Conservation (phyloP, 2,329 filamentous ascomycete species). For the Chrysoporthe cubensis region DNA sequence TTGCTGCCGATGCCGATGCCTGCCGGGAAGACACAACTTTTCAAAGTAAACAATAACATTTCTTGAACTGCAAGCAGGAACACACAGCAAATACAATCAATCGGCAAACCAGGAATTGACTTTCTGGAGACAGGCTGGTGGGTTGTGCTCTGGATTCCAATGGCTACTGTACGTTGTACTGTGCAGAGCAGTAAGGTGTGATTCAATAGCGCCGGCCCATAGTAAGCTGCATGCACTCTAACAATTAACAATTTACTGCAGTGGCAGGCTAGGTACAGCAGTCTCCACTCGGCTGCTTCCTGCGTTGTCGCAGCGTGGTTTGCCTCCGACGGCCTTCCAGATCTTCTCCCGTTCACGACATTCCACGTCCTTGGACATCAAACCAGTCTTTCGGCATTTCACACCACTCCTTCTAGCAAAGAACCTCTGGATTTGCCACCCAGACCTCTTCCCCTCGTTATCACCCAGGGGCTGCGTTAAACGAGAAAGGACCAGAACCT, state of each 20-base stretch:
- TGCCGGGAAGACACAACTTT: not conserved
- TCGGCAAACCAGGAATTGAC: not conserved
- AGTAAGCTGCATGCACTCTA: conserved; percentile 6
- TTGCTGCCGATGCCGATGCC: not conserved
- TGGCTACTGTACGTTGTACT: not conserved
- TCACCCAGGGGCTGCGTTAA: not conserved
- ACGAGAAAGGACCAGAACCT: not conserved
- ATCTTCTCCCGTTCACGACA: not conserved
- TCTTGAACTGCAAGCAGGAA: not conserved
- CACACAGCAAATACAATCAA: not conserved
- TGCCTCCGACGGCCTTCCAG: no score
- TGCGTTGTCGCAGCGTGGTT: not conserved
- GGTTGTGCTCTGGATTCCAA: not conserved
- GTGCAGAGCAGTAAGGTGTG: no score
- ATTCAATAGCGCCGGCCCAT: not conserved
- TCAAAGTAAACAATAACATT: not conserved
- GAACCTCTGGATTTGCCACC: not conserved
- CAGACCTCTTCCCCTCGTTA: not conserved
- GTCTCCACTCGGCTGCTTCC: not conserved
- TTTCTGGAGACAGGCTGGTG: not conserved
- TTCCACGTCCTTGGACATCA: not conserved
- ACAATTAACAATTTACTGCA: not conserved
- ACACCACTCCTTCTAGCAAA: not conserved
- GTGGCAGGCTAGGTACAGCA: not conserved
- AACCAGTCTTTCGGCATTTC: not conserved